Conservation (phyloP, 129 eudicot genomes). For the Tanacetum coccineum region DNA sequence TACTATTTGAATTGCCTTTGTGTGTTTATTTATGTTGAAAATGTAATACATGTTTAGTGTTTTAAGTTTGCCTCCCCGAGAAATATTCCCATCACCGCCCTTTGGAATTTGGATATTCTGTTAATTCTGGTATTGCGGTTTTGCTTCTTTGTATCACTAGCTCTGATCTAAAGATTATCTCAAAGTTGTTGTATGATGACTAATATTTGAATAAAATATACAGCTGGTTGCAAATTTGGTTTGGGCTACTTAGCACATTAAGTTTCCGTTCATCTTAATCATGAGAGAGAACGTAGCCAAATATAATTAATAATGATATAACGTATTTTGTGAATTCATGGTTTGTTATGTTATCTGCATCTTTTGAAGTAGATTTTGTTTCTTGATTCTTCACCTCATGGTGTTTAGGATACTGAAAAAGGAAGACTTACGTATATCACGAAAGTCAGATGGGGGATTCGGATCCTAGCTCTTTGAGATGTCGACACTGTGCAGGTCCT, state of each 20-base stretch:
- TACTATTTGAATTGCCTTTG: too few species aligned
- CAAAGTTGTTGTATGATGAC: background rate
- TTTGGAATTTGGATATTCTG: too few species aligned
- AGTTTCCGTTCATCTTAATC: background rate
- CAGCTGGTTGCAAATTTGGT: background rate
- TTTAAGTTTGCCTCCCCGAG: too few species aligned
- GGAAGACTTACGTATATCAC: constrained; percentile 8
- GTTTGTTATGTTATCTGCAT: background rate
- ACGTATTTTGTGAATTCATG: background rate
- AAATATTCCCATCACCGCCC: too few species aligned
- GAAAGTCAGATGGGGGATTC: constrained; percentile 39
- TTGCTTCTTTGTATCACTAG: background rate
- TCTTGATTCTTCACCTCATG: constrained; percentile 9
- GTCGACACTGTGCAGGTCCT: constrained; percentile 91
- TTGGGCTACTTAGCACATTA: background rate
- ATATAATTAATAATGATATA: background rate
- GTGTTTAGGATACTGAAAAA: constrained; percentile 10
- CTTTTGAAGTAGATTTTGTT: constrained; percentile 9
- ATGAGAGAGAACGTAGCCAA: background rate
- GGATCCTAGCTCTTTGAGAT: constrained; percentile 41
- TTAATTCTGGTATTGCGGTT: background rate
- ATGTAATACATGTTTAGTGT: too few species aligned
- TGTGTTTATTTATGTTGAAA: too few species aligned
- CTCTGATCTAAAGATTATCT: background rate
- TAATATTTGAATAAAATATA: background rate